A percentile compares a stretch with the other conserved stretches of the same genome.
phyloP scores from a whole-genome alignment of 495 filamentous ascomycete species.

The Neurospora sp. region DNA sequence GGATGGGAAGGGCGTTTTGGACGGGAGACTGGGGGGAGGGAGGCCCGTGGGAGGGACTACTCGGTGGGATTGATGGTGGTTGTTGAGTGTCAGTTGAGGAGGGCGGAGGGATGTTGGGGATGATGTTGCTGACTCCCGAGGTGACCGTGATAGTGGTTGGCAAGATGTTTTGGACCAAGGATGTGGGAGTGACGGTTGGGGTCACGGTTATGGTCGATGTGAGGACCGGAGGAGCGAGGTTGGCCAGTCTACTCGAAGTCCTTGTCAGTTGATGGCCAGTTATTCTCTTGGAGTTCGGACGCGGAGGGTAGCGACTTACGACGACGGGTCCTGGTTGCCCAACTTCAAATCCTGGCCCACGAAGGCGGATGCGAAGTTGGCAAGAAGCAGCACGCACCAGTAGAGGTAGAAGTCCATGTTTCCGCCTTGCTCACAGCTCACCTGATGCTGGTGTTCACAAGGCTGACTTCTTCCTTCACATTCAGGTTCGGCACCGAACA shows the following conservation, averaged over 20 bases:
- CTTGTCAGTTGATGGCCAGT: not conserved
- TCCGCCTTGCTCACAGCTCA: not conserved
- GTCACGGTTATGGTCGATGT: not conserved
- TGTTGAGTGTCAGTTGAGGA: not conserved
- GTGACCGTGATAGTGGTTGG: not conserved
- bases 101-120: not conserved
- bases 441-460: not conserved
- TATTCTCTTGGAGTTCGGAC: not conserved
- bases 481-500: not conserved
- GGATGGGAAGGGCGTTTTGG: not conserved
- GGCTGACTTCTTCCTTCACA: not conserved
- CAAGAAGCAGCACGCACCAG: not conserved
- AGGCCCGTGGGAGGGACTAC: not conserved
- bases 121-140: not conserved
- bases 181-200: not conserved
- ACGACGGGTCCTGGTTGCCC: not conserved
- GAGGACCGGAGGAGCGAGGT: not conserved
- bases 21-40: not conserved
- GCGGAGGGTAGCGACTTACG: not conserved
- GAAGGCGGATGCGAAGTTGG: not conserved
- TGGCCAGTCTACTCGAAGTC: not conserved
- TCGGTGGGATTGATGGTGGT: not conserved
- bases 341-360: not conserved
- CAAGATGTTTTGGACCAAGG: not conserved
- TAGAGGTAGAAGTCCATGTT: not conserved